Evolutionary conservation across 805 yeast genomes (phyloP).

Genomic region (Candida jianshihensis): DNA sequence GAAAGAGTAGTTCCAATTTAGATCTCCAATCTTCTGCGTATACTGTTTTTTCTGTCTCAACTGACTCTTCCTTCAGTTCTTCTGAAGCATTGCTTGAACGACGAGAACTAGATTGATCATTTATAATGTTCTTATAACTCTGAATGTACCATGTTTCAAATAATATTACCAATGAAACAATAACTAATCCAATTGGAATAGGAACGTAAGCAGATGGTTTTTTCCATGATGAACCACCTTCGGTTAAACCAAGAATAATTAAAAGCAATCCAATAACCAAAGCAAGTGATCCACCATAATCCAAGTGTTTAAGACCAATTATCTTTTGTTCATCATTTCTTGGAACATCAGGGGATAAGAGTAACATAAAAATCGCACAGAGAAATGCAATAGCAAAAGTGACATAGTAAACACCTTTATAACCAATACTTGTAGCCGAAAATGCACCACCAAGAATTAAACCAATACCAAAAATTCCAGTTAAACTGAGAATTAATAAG

Average conservation of each 20-base stretch:
- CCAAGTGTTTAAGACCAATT: constrained; percentile 27
- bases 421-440: constrained; percentile 29
- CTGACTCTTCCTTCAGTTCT: not conserved
- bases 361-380: constrained; percentile 17
- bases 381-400: constrained; percentile 27
- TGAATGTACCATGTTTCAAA: constrained; percentile 25
- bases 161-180: constrained; percentile 21
- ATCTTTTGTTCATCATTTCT: constrained; percentile 17
- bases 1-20: constrained; percentile 21
- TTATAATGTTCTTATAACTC: constrained; percentile 7
- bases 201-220: constrained; percentile 35
- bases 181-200: constrained; percentile 29
- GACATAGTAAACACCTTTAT: constrained; percentile 32
- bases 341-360: constrained; percentile 25
- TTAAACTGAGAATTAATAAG: constrained; percentile 20
- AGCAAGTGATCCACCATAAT: constrained; percentile 28
- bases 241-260: constrained; percentile 36
- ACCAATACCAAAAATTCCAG: constrained; percentile 33
- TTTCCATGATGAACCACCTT: constrained; percentile 39
- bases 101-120: too few species aligned
- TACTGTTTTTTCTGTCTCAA: not conserved
- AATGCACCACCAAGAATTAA: constrained; percentile 40
- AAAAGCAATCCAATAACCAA: constrained; percentile 30
- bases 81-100: too few species aligned
- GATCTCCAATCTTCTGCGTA: constrained; percentile 6